Conservation (phyloP, 176 grass and related monocot genomes). For the Hordeum marinum region DNA sequence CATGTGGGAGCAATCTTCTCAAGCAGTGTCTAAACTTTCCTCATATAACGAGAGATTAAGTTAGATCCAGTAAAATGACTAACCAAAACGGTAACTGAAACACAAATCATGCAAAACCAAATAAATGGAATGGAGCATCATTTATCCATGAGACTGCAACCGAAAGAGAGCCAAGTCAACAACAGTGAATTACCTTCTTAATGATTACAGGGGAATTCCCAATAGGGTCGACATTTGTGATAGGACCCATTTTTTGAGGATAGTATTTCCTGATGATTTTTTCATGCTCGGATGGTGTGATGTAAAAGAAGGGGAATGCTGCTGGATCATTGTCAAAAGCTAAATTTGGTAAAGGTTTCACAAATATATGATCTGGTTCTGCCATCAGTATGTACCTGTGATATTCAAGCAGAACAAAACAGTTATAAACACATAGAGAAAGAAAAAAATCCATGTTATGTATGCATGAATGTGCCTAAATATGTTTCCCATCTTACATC, state of each 20-base stretch:
- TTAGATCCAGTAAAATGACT: neutral
- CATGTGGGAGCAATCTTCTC: slow-evolving; percentile 95
- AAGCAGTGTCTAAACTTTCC: slow-evolving; percentile 39
- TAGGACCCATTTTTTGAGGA: slow-evolving; percentile 73
- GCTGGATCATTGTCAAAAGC: slow-evolving; percentile 57
- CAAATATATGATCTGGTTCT: slow-evolving; percentile 95
- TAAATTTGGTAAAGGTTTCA: slow-evolving; percentile 91
- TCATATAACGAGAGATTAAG: neutral
- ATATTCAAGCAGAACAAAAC: slow-evolving; percentile 13
- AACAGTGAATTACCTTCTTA: slow-evolving; percentile 65
- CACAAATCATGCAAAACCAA: neutral
- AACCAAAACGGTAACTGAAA: slow-evolving; percentile 9
- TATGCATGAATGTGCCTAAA: slow-evolving; percentile 8
- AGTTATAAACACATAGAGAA: neutral
- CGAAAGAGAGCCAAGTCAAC: neutral
- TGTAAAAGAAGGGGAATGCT: slow-evolving; percentile 92
- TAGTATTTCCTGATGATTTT: slow-evolving; percentile 86
- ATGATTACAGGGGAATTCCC: slow-evolving; percentile 99
- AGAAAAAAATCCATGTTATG: neutral
- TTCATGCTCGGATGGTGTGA: slow-evolving; percentile 69
- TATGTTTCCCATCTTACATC: neutral
- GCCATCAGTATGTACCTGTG: slow-evolving; percentile 96
- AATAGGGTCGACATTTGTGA: slow-evolving; percentile 78
- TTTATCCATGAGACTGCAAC: neutral
- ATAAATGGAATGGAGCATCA: neutral